Evolutionary conservation across 1,284 basidiomycete species (phyloP).

Genomic region (Trichosporon asahii): DNA sequence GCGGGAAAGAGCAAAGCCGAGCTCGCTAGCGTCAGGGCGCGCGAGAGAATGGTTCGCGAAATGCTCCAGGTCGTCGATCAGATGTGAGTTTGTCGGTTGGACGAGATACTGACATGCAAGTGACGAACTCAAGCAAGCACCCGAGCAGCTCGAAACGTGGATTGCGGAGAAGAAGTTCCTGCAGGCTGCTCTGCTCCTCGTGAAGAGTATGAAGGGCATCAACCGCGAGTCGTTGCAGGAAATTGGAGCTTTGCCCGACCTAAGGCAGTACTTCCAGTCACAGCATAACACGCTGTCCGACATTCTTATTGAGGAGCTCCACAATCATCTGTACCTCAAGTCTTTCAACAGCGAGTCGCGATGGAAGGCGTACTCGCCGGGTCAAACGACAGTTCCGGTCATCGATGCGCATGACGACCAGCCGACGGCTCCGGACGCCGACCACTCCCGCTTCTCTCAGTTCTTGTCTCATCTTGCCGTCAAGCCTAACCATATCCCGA

Average conservation of each 20-base stretch:
- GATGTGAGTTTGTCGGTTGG: constrained; percentile 62
- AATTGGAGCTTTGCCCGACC: constrained; percentile 86
- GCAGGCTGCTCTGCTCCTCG: constrained; percentile 82
- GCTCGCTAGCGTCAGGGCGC: constrained; percentile 76
- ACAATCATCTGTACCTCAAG: constrained; percentile 96
- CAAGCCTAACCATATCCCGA: constrained; percentile 71
- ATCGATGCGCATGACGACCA: constrained; percentile 22
- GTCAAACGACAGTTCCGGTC: constrained; percentile 59
- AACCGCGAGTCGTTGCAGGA: constrained; percentile 90
- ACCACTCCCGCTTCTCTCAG: constrained; percentile 51
- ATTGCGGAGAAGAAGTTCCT: constrained; percentile 93
- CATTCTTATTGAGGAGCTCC: constrained; percentile 91
- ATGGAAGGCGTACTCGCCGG: constrained; percentile 79
- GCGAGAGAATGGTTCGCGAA: constrained; percentile 78
- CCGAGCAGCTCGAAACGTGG: constrained; percentile 87
- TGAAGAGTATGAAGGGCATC: constrained; percentile 83
- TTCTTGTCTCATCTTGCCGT: constrained; percentile 69
- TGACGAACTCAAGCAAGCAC: constrained; percentile 84
- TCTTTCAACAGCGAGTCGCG: constrained; percentile 92
- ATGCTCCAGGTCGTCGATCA: constrained; percentile 86
- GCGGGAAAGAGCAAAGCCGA: constrained; percentile 59
- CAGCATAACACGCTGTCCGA: constrained; percentile 91
- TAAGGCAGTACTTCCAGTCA: constrained; percentile 75
- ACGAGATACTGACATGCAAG: constrained; percentile 57
- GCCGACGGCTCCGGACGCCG: constrained; percentile 9